Percentiles rank a stretch among this genome's conserved stretches.
Evolutionary conservation across 805 yeast species (phyloP).

Genomic region (Schwanniomyces sp.): DNA sequence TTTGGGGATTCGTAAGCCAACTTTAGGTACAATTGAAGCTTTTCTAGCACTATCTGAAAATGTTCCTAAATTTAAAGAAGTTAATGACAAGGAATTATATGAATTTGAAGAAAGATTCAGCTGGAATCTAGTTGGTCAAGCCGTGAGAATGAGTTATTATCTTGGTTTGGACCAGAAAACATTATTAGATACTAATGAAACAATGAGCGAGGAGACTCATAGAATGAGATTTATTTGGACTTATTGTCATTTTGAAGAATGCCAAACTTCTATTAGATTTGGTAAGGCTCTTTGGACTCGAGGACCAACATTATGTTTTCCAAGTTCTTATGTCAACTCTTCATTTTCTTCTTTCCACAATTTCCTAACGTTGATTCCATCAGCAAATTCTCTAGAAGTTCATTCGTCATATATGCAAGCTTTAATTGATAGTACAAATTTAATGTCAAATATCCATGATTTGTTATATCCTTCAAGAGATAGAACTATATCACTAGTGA

Average conservation of each 20-base stretch:
- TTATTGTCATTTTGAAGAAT: constrained; percentile 3
- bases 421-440: constrained; percentile 2
- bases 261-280: constrained; percentile 3
- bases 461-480: constrained; percentile 4
- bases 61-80: constrained; percentile 1
- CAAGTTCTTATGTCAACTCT: constrained; percentile 1
- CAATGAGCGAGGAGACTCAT: constrained; percentile 4
- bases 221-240: constrained; percentile 4
- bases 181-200: constrained; percentile 1
- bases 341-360: constrained; percentile 2
- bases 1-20: constrained; percentile 2
- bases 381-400: constrained; percentile 1
- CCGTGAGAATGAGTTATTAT: constrained; percentile 4
- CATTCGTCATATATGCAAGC: constrained; percentile 4
- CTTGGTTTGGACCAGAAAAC: constrained; percentile 4
- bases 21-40: constrained; percentile 4
- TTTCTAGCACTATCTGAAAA: constrained; percentile 1
- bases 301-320: constrained; percentile 4
- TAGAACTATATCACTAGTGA: constrained; percentile 3
- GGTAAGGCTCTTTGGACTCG: constrained; percentile 2
- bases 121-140: constrained; percentile 4
- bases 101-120: constrained; percentile 4
- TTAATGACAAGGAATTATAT: constrained; percentile 2
- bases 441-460: constrained; percentile 4
- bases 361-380: constrained; percentile 1